Conservation (phyloP, 2,329 filamentous ascomycete genomes). For the Fusarium sp. region DNA sequence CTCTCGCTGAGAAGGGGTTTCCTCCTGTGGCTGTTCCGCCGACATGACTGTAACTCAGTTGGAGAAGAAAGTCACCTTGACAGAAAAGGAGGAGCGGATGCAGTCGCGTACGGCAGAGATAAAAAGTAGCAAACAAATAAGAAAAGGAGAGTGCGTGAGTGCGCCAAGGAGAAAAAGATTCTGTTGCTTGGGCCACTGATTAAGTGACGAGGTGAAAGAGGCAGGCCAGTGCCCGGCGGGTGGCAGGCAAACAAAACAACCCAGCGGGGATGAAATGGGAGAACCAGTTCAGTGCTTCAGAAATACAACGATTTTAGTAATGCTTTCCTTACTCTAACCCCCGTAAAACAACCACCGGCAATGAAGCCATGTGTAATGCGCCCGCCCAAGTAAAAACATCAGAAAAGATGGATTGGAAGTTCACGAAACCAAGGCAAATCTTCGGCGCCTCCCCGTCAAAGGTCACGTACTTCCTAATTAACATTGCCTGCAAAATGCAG, state of each 20-base stretch:
- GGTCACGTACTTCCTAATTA: slow-evolving; percentile 24
- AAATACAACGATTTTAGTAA: neutral
- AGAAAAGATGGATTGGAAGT: slow-evolving; percentile 34
- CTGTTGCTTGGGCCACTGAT: neutral
- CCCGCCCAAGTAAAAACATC: slow-evolving; percentile 35
- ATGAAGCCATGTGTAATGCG: slow-evolving; percentile 9
- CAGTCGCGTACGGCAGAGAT: neutral
- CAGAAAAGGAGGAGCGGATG: neutral
- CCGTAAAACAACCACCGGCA: slow-evolving; percentile 31
- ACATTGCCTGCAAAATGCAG: slow-evolving; percentile 23
- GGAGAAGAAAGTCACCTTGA: too few species aligned
- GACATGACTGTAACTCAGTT: slow-evolving; percentile 1
- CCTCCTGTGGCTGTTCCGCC: neutral
- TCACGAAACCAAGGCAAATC: slow-evolving; percentile 34
- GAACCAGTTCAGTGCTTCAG: neutral
- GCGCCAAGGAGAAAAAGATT: neutral
- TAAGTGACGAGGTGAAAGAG: neutral
- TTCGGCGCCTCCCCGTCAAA: slow-evolving; percentile 8
- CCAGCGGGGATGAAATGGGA: neutral
- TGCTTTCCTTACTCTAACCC: slow-evolving; percentile 3
- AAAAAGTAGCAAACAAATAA: neutral
- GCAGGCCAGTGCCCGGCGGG: neutral
- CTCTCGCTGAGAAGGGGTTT: neutral
- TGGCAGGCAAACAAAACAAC: neutral
- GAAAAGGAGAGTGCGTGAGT: neutral